Conservation (phyloP, 2,329 filamentous ascomycete species). For the Claviceps sp. region DNA sequence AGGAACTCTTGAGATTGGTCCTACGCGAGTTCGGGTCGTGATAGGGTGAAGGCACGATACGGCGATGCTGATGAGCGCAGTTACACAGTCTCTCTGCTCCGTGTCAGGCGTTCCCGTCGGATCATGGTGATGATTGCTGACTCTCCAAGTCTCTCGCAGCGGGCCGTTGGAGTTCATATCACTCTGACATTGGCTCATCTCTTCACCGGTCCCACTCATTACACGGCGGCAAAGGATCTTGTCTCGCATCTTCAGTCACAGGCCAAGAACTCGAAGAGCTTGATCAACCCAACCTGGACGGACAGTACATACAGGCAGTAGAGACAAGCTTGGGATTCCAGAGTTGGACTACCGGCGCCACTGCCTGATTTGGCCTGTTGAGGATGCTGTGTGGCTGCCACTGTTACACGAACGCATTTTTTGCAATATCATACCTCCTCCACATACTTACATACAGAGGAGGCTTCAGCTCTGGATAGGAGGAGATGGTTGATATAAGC, state of each 20-base stretch:
- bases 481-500: not conserved
- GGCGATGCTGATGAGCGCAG: not conserved
- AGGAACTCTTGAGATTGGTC: not conserved
- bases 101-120: not conserved
- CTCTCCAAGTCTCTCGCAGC: not conserved
- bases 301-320: not conserved
- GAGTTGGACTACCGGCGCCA: not conserved
- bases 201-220: slow-evolving; percentile 13
- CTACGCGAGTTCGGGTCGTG: not conserved
- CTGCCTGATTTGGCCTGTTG: not conserved
- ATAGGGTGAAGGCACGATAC: not conserved
- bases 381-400: not conserved
- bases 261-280: not conserved
- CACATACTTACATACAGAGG: not conserved
- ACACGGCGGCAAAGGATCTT: slow-evolving; percentile 1
- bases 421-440: not conserved
- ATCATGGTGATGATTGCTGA: not conserved
- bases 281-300: not conserved
- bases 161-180: not conserved
- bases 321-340: not conserved
- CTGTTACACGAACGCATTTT: not conserved
- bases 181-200: slow-evolving; percentile 7
- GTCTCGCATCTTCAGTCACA: slow-evolving; percentile 6
- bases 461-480: not conserved
- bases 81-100: not conserved